Base-by-base conservation (phyloP, 768 basidiomycete species). In the Pisolithus sp. region DNA sequence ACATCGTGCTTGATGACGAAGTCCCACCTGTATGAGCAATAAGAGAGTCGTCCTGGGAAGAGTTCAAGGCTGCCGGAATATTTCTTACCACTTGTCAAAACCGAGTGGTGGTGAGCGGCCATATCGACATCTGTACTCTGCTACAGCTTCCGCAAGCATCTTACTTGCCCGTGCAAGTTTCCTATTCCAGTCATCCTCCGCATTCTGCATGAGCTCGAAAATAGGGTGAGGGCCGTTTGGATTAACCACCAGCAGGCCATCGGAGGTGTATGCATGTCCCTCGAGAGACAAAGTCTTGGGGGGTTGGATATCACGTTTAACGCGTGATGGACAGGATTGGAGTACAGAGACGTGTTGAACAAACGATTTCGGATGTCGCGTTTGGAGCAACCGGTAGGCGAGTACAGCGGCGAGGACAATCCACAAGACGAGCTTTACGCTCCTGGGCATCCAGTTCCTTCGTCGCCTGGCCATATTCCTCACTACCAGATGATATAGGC, bases 31-130 rank as follows among this genome's bases (percentile, higher is more conserved):
- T 15, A 21, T 17, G n/a, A 3, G 38, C 17, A n/a, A 30, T n/a
- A 7, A 41, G 3, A 20, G 5, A 28, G 7, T 10, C 12, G 15
- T 17, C 17, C 18, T 6, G 20, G 18, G 15, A 46, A 30, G 30
- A 30, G 30, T 6, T 9, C 30, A 10, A 30, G 30, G 7, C 3
- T 30, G 20, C 17, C 39, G 42, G 7, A 34, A 34, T 12, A 34
- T 15, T 15, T 46, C 66, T 48, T 13, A 76, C 74, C 75, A 76
- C 37, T 68, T 68, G 23, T 75, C 73, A 41, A 76, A 76, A 1
- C 72, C 73, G 28, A 59, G 61, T 2, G 75, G 75, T 0, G 76
- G 75, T 3, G 57, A 46, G 8, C 70, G 62, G 28, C 30, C 57
- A 28, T 72, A 72, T 12, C 71, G 60, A 13, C 64, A 54, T 49